These are phyloP conservation scores for Trametes meyenii DNA, from an alignment of 768 basidiomycete species.

Conservation along the genomic window DNA sequence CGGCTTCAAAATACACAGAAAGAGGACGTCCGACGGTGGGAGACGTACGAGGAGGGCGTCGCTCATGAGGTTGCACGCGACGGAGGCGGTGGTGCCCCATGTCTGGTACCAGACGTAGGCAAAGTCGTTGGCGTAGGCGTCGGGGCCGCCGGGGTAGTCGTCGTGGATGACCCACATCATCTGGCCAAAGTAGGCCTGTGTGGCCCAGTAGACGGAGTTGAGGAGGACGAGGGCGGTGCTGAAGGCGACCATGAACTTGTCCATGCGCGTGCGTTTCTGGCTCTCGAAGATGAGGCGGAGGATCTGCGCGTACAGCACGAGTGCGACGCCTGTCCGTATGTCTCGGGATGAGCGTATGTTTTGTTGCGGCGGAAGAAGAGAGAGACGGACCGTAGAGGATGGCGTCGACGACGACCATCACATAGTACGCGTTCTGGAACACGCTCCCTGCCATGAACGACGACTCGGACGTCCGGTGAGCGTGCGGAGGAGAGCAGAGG, in stretches of 20 bases:
- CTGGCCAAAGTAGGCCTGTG: constrained; percentile 33
- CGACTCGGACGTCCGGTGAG: too few species aligned
- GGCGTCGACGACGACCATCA: constrained; percentile 30
- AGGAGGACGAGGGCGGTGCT: constrained; percentile 30
- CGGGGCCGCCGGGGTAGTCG: constrained; percentile 35
- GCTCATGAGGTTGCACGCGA: constrained; percentile 37
- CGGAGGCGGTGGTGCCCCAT: constrained; percentile 22
- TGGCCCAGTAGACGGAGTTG: constrained; percentile 33
- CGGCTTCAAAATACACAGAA: neutral
- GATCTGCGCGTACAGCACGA: constrained; percentile 24
- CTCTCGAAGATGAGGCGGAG: constrained; percentile 13
- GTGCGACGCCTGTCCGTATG: constrained; percentile 21
- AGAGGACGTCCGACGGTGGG: neutral
- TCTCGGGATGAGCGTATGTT: neutral
- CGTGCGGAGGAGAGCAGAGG: neutral
- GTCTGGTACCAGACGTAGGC: constrained; percentile 35
- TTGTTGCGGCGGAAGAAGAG: too few species aligned
- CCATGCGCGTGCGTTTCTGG: constrained; percentile 4
- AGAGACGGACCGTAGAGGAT: constrained; percentile 33
- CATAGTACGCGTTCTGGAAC: constrained; percentile 29
- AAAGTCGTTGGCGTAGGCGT: constrained; percentile 35
- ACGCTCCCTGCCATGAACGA: neutral
- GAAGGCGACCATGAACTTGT: constrained; percentile 25
- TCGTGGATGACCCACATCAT: constrained; percentile 33
- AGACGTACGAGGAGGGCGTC: constrained; percentile 41